Percentiles rank a stretch among this genome's conserved stretches.
Evolutionary conservation across 2,329 filamentous ascomycete species (phyloP).

Genomic region (Parascedosporium putredinis): DNA sequence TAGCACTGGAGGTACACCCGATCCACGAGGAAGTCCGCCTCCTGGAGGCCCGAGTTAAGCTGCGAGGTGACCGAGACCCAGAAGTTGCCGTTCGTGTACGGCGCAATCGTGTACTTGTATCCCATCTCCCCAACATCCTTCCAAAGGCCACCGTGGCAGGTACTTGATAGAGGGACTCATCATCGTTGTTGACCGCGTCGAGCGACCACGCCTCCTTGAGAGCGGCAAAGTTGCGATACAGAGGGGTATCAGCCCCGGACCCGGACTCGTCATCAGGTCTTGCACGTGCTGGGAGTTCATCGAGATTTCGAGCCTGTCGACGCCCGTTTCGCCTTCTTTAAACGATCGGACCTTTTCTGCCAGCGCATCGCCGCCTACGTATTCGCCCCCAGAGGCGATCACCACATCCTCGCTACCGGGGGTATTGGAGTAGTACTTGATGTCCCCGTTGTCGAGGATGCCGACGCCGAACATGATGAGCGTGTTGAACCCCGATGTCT

Average conservation of each 20-base stretch:
- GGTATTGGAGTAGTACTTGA: slow-evolving; percentile 34
- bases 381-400: slow-evolving; percentile 25
- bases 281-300: slow-evolving; percentile 32
- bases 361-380: slow-evolving; percentile 37
- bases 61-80: slow-evolving; percentile 23
- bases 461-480: slow-evolving; percentile 34
- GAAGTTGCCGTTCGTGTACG: slow-evolving; percentile 29
- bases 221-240: slow-evolving; percentile 29
- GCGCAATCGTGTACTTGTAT: slow-evolving; percentile 31
- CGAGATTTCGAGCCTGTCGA: slow-evolving; percentile 30
- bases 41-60: slow-evolving; percentile 17
- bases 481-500: slow-evolving; percentile 30
- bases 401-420: slow-evolving; percentile 24
- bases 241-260: slow-evolving; percentile 20
- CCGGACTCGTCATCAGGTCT: slow-evolving; percentile 25
- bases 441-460: slow-evolving; percentile 29
- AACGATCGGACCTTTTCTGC: slow-evolving; percentile 30
- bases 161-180: slow-evolving; percentile 32
- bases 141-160: slow-evolving; percentile 30
- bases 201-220: slow-evolving; percentile 30
- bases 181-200: slow-evolving; percentile 36
- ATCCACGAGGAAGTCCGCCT: slow-evolving; percentile 21
- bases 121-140: slow-evolving; percentile 29
- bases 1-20: slow-evolving; percentile 34
- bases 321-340: slow-evolving; percentile 23